Conservation (phyloP, 106 monocot genomes). For the Dendrobium officinale region DNA sequence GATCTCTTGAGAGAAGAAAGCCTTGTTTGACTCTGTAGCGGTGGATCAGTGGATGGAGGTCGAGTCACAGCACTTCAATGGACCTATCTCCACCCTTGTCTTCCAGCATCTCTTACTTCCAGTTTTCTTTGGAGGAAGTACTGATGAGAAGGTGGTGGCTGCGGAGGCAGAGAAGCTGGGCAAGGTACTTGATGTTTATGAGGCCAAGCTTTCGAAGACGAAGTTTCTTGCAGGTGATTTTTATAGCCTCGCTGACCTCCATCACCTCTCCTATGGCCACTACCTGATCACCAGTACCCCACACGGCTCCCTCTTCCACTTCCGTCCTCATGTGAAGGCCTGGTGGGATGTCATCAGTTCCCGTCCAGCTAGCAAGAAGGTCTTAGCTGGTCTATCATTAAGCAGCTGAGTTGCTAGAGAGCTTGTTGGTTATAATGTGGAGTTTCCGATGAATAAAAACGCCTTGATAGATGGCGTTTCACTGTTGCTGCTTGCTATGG, state of each 20-base stretch:
- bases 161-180: constrained; percentile 29
- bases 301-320: constrained; percentile 28
- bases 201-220: constrained; percentile 35
- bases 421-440: not conserved
- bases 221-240: constrained; percentile 54
- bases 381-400: not conserved
- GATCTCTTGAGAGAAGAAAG: constrained; percentile 12
- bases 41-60: constrained; percentile 59
- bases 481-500: too few relatives aligned
- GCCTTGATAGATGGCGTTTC: too few relatives aligned
- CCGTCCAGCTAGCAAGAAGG: constrained; percentile 42
- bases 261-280: constrained; percentile 34
- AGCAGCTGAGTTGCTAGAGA: too few relatives aligned
- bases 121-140: constrained; percentile 15
- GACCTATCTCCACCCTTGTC: constrained; percentile 24
- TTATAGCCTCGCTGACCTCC: constrained; percentile 46
- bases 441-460: too few relatives aligned
- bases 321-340: constrained; percentile 42
- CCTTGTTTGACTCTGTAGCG: constrained; percentile 1
- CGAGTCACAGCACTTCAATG: constrained; percentile 44
- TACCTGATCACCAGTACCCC: constrained; percentile 28
- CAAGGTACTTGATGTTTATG: constrained; percentile 59
- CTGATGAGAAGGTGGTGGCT: constrained; percentile 33
- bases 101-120: constrained; percentile 38
- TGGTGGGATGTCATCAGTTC: constrained; percentile 53